Percentiles rank a stretch among this genome's conserved stretches.
phyloP scores from a whole-genome alignment of 805 yeast species.

The Naumovozyma baii region DNA sequence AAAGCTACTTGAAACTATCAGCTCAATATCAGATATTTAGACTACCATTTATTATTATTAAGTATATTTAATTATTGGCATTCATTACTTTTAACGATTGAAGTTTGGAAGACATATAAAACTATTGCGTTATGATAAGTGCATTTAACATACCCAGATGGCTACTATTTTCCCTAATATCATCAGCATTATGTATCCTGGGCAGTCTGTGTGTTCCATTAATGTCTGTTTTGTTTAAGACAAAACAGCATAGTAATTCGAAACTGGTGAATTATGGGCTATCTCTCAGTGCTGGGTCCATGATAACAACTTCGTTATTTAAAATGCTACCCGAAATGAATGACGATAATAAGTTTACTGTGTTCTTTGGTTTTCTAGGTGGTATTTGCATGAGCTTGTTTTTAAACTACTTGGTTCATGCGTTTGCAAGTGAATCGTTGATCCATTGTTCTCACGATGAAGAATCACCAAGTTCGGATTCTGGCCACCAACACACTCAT shows the following conservation, averaged over 20 bases:
- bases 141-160: constrained; percentile 20
- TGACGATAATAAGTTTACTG: constrained; percentile 33
- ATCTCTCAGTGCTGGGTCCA: constrained; percentile 72
- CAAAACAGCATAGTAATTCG: constrained; percentile 31
- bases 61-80: too few relatives aligned
- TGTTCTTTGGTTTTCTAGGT: constrained; percentile 34
- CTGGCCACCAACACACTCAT: constrained; percentile 3
- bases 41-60: too few relatives aligned
- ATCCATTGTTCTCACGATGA: constrained; percentile 70
- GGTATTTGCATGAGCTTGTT: constrained; percentile 56
- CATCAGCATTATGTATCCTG: constrained; percentile 58
- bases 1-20: too few relatives aligned
- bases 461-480: constrained; percentile 8
- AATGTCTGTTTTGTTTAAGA: constrained; percentile 12
- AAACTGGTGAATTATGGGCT: constrained; percentile 64
- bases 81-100: too few relatives aligned
- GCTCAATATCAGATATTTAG: too few relatives aligned
- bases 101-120: too few relatives aligned
- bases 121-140: not conserved
- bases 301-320: constrained; percentile 68
- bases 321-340: constrained; percentile 64
- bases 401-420: constrained; percentile 60
- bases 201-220: constrained; percentile 58
- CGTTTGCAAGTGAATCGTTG: constrained; percentile 67
- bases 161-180: constrained; percentile 37